Evolutionary conservation across 2,329 filamentous ascomycete genomes (phyloP).

Genomic region (Mollisiaceae sp.): DNA sequence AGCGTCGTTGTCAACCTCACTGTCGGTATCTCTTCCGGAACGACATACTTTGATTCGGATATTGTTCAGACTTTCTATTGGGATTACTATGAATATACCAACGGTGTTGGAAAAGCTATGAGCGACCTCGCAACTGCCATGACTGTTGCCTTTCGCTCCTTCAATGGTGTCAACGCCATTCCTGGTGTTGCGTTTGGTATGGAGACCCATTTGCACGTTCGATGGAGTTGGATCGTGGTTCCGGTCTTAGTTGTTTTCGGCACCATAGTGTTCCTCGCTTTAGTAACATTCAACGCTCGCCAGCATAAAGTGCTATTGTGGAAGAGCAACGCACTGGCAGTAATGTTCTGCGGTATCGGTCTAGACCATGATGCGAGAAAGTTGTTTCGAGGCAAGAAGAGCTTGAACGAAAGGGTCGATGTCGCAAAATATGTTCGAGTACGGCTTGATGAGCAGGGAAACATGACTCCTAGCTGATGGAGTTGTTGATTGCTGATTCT

Average conservation of each 20-base stretch:
- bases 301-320: constrained; percentile 39
- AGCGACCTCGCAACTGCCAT: constrained; percentile 44
- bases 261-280: constrained; percentile 41
- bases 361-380: constrained; percentile 37
- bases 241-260: constrained; percentile 42
- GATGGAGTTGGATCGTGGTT: constrained; percentile 45
- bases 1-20: constrained; percentile 17
- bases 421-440: constrained; percentile 1
- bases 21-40: constrained; percentile 15
- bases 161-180: constrained; percentile 37
- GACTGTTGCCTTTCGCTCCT: constrained; percentile 44
- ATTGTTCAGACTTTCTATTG: constrained; percentile 48
- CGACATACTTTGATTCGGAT: constrained; percentile 38
- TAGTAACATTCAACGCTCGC: constrained; percentile 38
- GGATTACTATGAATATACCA: constrained; percentile 47
- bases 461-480: neutral
- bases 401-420: neutral
- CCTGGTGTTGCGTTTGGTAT: constrained; percentile 39
- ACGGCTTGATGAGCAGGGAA: neutral
- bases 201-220: constrained; percentile 44
- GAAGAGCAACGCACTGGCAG: constrained; percentile 46
- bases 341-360: constrained; percentile 43
- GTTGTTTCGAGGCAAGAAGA: neutral
- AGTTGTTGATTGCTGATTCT: neutral
- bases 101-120: constrained; percentile 45